Percentiles rank a stretch among this genome's conserved stretches.
phyloP scores from a whole-genome alignment of 495 filamentous ascomycete species.

The Penicillium coprophilum region DNA sequence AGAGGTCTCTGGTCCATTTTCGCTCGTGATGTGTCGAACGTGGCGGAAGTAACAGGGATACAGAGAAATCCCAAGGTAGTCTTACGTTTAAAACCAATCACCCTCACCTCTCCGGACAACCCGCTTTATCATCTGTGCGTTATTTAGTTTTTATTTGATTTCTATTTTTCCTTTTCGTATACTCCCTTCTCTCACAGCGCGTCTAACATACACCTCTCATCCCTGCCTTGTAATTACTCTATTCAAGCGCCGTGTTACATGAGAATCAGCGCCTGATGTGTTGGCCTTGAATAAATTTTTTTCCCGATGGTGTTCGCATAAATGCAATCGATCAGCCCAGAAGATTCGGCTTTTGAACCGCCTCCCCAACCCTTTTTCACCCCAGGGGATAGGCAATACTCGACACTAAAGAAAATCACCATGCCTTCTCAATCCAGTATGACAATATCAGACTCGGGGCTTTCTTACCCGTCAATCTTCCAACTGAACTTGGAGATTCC shows the following conservation, averaged over 20 bases:
- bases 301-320: constrained; percentile 11
- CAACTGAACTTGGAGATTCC: constrained; percentile 33
- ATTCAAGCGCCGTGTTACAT: constrained; percentile 18
- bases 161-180: background rate
- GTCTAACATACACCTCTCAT: background rate
- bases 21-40: constrained; percentile 33
- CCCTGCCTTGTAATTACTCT: constrained; percentile 8
- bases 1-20: constrained; percentile 8
- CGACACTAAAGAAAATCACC: background rate
- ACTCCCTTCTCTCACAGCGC: constrained; percentile 3
- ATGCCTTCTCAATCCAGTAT: constrained; percentile 11
- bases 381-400: background rate
- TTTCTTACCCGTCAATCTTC: constrained; percentile 38
- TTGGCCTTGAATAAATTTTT: constrained; percentile 8
- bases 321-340: constrained; percentile 23
- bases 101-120: constrained; percentile 11
- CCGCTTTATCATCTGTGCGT: constrained; percentile 7
- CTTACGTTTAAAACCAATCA: constrained; percentile 18
- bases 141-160: constrained; percentile 7
- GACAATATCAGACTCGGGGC: constrained; percentile 13
- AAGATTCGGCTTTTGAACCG: constrained; percentile 15
- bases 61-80: constrained; percentile 2
- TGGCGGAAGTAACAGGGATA: constrained; percentile 21
- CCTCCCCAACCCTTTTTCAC: constrained; percentile 7
- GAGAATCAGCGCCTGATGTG: constrained; percentile 16